Evolutionary conservation across 352 stramenopile genomes (phyloP).

Genomic region (Pythium rishiriense): DNA sequence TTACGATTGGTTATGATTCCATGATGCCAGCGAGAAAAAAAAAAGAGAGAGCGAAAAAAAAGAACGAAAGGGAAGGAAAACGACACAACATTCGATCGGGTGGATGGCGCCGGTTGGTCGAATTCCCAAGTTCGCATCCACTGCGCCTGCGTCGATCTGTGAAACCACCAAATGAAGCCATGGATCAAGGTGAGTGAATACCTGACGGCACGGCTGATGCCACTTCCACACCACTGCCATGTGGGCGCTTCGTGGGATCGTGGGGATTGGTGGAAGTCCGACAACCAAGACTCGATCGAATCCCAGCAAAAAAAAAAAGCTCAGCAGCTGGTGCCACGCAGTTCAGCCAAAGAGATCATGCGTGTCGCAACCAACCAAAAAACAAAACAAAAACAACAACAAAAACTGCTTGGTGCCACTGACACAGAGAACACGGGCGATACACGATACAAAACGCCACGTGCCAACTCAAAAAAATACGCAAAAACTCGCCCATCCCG

Average conservation of each 20-base stretch:
- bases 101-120: background rate
- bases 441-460: too few species aligned
- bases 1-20: constrained; percentile 3
- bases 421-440: background rate
- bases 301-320: too few species aligned
- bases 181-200: background rate
- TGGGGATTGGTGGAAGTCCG: background rate
- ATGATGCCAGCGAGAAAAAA: background rate
- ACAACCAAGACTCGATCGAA: background rate
- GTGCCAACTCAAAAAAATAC: background rate
- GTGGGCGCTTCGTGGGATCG: constrained; percentile 8
- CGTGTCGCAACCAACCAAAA: constrained; percentile 9
- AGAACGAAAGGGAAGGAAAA: background rate
- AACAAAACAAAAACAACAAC: too few species aligned
- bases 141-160: background rate
- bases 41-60: constrained; percentile 2
- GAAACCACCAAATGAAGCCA: constrained; percentile 11
- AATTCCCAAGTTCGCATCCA: background rate
- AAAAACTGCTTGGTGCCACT: too few species aligned
- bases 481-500: background rate
- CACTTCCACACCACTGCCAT: constrained; percentile 2
- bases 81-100: background rate
- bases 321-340: background rate
- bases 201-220: constrained; percentile 10
- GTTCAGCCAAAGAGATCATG: background rate